Percentiles rank a stretch among this genome's conserved stretches.
These are phyloP conservation scores for Calycina herbarum DNA, from an alignment of 2,329 filamentous ascomycete species.

Conservation along the genomic window DNA sequence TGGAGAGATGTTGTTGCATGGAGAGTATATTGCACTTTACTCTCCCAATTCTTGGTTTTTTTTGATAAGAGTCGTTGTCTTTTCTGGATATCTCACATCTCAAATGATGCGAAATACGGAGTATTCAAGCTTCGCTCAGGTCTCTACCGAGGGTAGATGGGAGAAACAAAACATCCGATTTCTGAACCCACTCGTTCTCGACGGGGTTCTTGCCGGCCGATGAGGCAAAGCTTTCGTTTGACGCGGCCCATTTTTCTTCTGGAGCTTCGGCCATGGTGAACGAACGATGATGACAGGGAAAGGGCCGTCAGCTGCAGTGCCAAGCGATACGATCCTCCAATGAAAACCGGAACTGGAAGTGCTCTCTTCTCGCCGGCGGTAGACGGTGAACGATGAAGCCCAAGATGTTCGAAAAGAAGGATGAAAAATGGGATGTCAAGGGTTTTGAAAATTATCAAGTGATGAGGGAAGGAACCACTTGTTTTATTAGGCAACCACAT, in stretches of 20 bases:
- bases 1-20: no score
- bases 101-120: no score
- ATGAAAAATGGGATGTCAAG: not conserved
- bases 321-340: not conserved
- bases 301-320: not conserved
- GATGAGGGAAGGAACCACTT: not conserved
- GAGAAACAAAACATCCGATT: no score
- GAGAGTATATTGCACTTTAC: no score
- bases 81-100: no score
- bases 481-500: conserved; percentile 1
- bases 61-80: no score
- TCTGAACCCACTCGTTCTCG: not conserved
- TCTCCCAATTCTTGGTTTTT: no score
- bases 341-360: not conserved
- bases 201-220: not conserved
- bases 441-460: not conserved
- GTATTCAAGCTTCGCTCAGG: not conserved
- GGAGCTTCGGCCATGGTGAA: not conserved
- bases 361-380: not conserved
- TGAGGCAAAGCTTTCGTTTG: not conserved
- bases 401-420: not conserved
- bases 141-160: not conserved
- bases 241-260: not conserved
- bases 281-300: not conserved
- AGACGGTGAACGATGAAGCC: not conserved